Evolutionary conservation across 2,329 filamentous ascomycete genomes (phyloP), one percentile per base, ranked within the genome.

Genomic region (Botrytis fragariae): DNA sequence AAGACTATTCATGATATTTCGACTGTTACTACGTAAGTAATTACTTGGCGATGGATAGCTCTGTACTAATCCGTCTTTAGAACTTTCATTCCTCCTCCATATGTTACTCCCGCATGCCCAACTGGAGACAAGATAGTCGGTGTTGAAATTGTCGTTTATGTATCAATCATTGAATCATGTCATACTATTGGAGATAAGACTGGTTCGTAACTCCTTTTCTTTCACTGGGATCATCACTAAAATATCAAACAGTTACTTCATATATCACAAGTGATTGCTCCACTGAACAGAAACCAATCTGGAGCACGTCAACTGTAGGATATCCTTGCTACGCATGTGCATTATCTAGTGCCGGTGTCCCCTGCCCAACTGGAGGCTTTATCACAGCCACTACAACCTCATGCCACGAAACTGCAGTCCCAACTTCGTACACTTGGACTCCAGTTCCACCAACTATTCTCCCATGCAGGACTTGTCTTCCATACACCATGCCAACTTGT

Each of bases 121-220:
- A 70, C 63, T 9, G 32, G 20, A 16, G 57, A 74, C 22, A 69
- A 74, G 63, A 74, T 78, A 72, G 77, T 82, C 37, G 81, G 81
- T 63, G 73, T 82, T 59, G 80, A 82, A 72, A 76, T 81, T 29
- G 78, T 82, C 35, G 73, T 81, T 44, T 76, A 80, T 61, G 76
- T 81, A 42, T 77, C 79, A 10, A 74, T 82, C 32, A 77, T 77
- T 14, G 80, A 81, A 63, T 68, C 77, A n/a, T 81, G 79, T 59
- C 77, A 76, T 1, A 77, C 74, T 18, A 25, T 68, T 64, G 76
- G 63, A 45, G 59, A 51, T 7, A 59, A 60, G 18, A 70, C 70
- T 48, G 45, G 74, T 75, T 45, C 42, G 69, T 63, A 25, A 3
- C 64, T 25, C 35, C 9, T 37, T 44, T 14, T 39, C 29, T 25